Conservation (phyloP, 2,329 filamentous ascomycete species). For the Metarhizium brunneum region DNA sequence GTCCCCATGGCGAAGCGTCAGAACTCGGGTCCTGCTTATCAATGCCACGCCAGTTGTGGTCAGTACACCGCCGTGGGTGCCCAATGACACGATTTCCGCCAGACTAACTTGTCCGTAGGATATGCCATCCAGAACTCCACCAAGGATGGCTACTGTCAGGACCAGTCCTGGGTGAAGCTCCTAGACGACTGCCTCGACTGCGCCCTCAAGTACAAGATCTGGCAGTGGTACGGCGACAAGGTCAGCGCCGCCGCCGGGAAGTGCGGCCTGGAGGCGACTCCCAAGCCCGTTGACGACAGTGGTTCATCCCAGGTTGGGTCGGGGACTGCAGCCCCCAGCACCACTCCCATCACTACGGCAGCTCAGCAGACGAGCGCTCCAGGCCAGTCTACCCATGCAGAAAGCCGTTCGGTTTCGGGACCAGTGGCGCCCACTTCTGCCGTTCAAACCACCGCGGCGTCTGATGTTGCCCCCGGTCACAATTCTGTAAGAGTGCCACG, state of each 20-base stretch:
- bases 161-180: conserved; percentile 27
- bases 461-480: neutral
- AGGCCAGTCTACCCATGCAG: neutral
- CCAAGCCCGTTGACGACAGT: conserved; percentile 9
- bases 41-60: conserved; percentile 44
- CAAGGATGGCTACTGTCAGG: conserved; percentile 20
- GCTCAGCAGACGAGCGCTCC: neutral
- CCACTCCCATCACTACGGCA: conserved; percentile 1
- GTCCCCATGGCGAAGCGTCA: conserved; percentile 33
- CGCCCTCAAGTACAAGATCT: conserved; percentile 32
- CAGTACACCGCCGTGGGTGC: conserved; percentile 10
- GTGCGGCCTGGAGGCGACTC: conserved; percentile 20
- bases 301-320: conserved; percentile 7
- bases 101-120: conserved; percentile 13
- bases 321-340: conserved; percentile 5
- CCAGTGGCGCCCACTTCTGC: neutral
- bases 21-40: conserved; percentile 26
- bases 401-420: neutral
- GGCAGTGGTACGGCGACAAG: conserved; percentile 30
- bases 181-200: conserved; percentile 36
- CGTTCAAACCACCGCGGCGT: neutral
- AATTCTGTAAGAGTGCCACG: neutral
- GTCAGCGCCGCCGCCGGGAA: conserved; percentile 26
- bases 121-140: conserved; percentile 18
- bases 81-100: no score